phyloP scores from a whole-genome alignment of 2,329 filamentous ascomycete genomes.

The Parascedosporium putredinis region DNA sequence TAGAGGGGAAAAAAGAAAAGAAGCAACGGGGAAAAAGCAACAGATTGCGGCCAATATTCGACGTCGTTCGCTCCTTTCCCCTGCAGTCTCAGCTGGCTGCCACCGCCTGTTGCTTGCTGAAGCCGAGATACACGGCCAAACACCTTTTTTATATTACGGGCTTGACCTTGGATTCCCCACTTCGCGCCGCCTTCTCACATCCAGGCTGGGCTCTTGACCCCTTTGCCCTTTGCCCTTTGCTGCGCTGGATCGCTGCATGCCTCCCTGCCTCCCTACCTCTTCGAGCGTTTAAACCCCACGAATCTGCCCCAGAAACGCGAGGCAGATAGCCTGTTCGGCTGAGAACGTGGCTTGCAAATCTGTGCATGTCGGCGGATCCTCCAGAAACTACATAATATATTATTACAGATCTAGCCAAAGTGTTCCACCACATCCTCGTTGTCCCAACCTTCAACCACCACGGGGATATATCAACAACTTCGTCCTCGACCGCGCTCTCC shows the following conservation, averaged over 20 bases:
- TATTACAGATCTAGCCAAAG: too few species aligned
- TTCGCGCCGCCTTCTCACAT: neutral
- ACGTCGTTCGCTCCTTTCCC: neutral
- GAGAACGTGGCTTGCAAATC: too few species aligned
- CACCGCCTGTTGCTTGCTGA: neutral
- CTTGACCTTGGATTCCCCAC: neutral
- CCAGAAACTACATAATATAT: too few species aligned
- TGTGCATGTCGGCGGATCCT: too few species aligned
- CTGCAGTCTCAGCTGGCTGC: neutral
- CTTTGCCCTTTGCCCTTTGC: neutral
- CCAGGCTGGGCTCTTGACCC: too few species aligned
- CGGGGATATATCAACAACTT: neutral
- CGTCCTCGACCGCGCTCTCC: neutral
- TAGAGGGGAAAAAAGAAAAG: neutral
- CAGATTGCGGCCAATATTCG: neutral
- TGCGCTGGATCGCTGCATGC: neutral
- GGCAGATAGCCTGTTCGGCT: too few species aligned
- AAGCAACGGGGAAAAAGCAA: neutral
- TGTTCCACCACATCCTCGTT: too few species aligned
- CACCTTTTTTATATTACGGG: neutral
- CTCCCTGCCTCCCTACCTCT: too few species aligned
- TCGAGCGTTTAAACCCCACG: too few species aligned
- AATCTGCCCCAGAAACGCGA: too few species aligned
- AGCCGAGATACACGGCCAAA: neutral
- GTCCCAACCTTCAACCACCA: too few species aligned